Base-by-base conservation (phyloP, 495 filamentous ascomycete genomes). In the Penicillium dipodomyicola region DNA sequence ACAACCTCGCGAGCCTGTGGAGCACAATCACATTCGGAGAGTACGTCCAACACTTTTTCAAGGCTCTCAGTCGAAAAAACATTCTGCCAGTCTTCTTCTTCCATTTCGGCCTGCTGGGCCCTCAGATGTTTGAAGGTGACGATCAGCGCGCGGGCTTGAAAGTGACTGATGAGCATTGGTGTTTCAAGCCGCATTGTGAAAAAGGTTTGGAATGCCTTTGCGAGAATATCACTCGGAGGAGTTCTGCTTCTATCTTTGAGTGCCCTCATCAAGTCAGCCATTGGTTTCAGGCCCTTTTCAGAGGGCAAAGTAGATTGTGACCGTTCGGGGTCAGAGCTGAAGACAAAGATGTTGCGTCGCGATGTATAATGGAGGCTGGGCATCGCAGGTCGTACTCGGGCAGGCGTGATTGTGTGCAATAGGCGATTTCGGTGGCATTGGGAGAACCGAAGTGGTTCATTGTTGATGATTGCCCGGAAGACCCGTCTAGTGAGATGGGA, bases 401-500 rank as follows among this genome's bases (percentile, higher is more conserved):
- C 47, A 6, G 60, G 59, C 10, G 70, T 68, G 20, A 69, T 59
- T 6, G 67, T 68, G 61, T 75, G 71, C 33, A 74, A 51, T 8
- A 78, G 58, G 61, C 69, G 67, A 47, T 63, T 54, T 47, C 66
- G 66, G 22, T 55, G 70, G 37, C 77, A 78, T 65, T 67, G 65
- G 10, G 78, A 65, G 55, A 75, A 81, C 41, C 67, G 72, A 63
- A 86, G 70, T 53, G 84, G 81, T 65, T 86, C 79, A 71, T 84
- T 84, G 64, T 84, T 78, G 57, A 89, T 77, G 52, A 93, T 78
- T 61, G 83, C 82, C 54, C 82, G 81, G 67, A 92, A 89, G 60
- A 91, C 85, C 68, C 81, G 73, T 71, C 87, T 82, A 48, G 89
- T 86, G 61, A 96, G 82, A 66, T 91, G 87, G 71, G 91, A 92